Evolutionary conservation across 345 rosid genomes (phyloP).

Genomic region (Populus ilicifolia): DNA sequence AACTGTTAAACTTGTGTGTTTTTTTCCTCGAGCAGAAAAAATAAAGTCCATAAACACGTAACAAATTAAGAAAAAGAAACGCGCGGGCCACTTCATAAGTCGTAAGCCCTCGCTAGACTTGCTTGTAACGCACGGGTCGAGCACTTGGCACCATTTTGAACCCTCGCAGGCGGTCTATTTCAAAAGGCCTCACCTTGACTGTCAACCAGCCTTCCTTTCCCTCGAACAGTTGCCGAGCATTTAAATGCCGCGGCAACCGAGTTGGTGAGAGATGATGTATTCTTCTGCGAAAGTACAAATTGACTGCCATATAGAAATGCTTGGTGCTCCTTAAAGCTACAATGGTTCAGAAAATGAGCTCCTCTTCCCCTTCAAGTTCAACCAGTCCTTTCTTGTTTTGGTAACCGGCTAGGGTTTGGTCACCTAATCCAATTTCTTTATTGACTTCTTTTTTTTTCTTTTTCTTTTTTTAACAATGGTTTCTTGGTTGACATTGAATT

Average conservation of each 20-base stretch:
- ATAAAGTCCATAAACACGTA: neutral
- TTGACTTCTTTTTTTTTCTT: conserved; percentile 21
- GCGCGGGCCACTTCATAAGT: neutral
- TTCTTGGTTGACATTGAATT: too few relatives aligned
- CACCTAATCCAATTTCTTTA: conserved; percentile 34
- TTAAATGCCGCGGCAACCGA: neutral
- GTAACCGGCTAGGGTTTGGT: conserved; percentile 16
- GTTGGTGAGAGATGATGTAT: neutral
- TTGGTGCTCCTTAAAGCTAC: neutral
- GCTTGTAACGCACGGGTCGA: neutral
- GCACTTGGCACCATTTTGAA: too few relatives aligned
- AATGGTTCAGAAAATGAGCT: neutral
- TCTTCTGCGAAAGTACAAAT: neutral
- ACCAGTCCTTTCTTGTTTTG: neutral
- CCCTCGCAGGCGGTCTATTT: neutral
- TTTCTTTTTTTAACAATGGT: too few relatives aligned
- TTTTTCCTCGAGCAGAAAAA: too few relatives aligned
- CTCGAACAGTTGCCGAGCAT: neutral
- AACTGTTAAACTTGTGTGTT: too few relatives aligned
- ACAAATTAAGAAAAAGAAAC: neutral
- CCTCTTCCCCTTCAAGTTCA: too few relatives aligned
- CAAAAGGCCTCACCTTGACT: neutral
- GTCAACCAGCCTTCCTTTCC: neutral
- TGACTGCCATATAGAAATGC: neutral
- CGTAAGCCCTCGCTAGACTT: too few relatives aligned